Evolutionary conservation across 805 yeast species (phyloP), one percentile per base, ranked within the genome.

Genomic region (Zygotorulaspora danielsina): DNA sequence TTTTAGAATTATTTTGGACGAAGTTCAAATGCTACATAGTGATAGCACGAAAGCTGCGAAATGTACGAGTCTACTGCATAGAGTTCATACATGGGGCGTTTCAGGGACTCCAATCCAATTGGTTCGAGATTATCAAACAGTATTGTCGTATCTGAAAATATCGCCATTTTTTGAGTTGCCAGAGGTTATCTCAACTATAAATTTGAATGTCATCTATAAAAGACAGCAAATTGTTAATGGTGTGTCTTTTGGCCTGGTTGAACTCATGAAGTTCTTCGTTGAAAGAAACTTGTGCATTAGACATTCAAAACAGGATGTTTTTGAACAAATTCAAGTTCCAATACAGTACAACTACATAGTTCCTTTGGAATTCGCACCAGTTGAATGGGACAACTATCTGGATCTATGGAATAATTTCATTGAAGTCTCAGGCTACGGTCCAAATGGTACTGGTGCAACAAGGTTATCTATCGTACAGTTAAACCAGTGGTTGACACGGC

Each of bases 31-130:
- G 89, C 83, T 93, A 3, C 79, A 86, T 6, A 53, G 59, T 3
- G 81, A 81, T 16, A 71, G 78, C 3, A 76, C 90, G 0, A 76
- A 84, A 37, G 86, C 93, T 1, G 87, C 95, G 15, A 78, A 75
- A 41, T 84, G 88, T 41, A 87, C 96, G 0, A 69, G 84, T 2
- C 65, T 84, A 25, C 75, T 93, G 18, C 90, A 96, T 4, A 70
- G 96, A 37, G 75, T 78, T 32, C 97, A 93, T 63, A 79, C 96
- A 0, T 93, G 97, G 97, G 97, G 95, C 11, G 96, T 89, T 0
- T 85, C 96, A 1, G 98, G 98, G 5, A 93, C 98, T 0, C 95
- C 97, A 0, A 81, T 88, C 11, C 78, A 80, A 48, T 75, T 74
- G 45, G 71, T 76, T 27, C 62, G 69, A 21, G 96, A 90, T 59